Base-by-base conservation (phyloP, 2,329 filamentous ascomycete genomes). In the Penicillium sp. region DNA sequence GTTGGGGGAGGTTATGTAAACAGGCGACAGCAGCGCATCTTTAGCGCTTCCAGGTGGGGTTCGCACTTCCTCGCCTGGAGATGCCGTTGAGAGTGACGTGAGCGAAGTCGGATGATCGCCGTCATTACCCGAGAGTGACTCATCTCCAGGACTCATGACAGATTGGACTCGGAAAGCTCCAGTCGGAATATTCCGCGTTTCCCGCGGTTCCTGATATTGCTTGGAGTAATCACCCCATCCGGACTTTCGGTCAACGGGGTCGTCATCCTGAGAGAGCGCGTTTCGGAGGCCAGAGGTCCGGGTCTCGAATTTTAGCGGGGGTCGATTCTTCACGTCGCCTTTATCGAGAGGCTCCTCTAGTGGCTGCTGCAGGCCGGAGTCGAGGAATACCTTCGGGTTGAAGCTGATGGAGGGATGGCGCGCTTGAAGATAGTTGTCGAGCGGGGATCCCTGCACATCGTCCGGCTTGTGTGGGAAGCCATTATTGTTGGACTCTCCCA, bases 21-120 rank as follows among this genome's bases (percentile, higher is more conserved):
- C 56, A 7, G 72, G 71, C 3, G 71, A 74, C 8, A 69, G 48
- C 18, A 72, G 56, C 15, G 63, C 58, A 27, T 71, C 66, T 44
- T 62, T 66, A 28, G 59, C 59, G 28, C 58, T 58, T 45, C 72
- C 70, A 13, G 71, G 69, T 15, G 72, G 72, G 2, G 72, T 75
- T 40, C 65, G 68, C 28, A 70, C 47, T 52, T 74, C 72, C 13
- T 73, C 71, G 3, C 57, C 65, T 8, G 72, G 68, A 13, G 73
- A 75, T 28, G 65, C 69, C 9, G 73, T 75, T 2, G 72, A 74
- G 2, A 70, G 59, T 4, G 73, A 75, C 10, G 72, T 74, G 42
- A 75, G 63, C 12, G 73, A 75, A 0, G 69, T 72, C 13, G 69
- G 69, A 25, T 62, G 68, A 23, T 71, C 69, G 18, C 67, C 44